Evolutionary conservation across 148 eudicot species (phyloP).

Genomic region (Cornus florida): DNA sequence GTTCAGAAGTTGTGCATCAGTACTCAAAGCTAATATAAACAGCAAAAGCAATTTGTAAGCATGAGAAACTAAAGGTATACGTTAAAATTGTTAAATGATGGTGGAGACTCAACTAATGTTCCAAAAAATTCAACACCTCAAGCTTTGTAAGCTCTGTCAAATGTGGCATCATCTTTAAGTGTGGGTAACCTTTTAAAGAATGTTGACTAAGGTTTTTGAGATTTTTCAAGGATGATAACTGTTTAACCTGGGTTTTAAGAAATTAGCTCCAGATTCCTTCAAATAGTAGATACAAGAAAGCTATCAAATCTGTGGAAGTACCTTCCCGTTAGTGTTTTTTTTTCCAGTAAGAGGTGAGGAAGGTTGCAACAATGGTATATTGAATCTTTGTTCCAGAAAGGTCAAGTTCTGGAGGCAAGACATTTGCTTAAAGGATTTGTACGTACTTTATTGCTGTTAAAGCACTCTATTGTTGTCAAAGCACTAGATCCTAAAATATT

Average conservation of each 20-base stretch:
- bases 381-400: slow-evolving; percentile 19
- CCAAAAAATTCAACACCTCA: slow-evolving; percentile 34
- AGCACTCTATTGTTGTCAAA: too few relatives aligned
- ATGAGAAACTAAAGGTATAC: slow-evolving; percentile 9
- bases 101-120: slow-evolving; percentile 14
- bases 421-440: slow-evolving; percentile 18
- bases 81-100: background rate
- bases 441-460: background rate
- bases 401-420: slow-evolving; percentile 15
- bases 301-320: background rate
- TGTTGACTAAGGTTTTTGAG: slow-evolving; percentile 15
- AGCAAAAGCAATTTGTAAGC: slow-evolving; percentile 22
- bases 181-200: slow-evolving; percentile 9
- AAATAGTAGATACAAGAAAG: slow-evolving; percentile 6
- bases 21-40: too few relatives aligned
- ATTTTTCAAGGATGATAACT: slow-evolving; percentile 13
- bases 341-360: background rate
- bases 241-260: slow-evolving; percentile 13
- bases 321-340: background rate
- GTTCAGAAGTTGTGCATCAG: too few relatives aligned
- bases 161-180: slow-evolving; percentile 9
- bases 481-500: slow-evolving; percentile 17
- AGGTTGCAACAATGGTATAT: slow-evolving; percentile 14
- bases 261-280: background rate
- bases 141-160: slow-evolving; percentile 20